Evolutionary conservation across 768 basidiomycete genomes (phyloP), one percentile per base, ranked within the genome.

Genomic region (Russula sp.): DNA sequence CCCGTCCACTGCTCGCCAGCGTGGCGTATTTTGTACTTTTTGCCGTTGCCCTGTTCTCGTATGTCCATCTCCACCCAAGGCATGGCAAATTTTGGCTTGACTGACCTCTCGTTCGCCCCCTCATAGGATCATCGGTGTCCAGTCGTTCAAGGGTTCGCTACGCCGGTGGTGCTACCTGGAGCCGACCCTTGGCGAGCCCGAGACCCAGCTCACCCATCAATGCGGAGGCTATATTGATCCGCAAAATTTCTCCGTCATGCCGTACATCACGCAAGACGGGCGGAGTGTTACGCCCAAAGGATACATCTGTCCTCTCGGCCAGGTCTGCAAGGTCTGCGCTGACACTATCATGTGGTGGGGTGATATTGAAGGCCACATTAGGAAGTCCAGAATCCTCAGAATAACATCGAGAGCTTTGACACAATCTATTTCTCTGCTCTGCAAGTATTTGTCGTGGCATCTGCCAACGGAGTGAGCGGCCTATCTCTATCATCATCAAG

Each of bases 1-100:
- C 95, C 0, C 83, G 87, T 27, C 94, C 95, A 0, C 77, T 97
- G n/a, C 82, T 98, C 9, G 84, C 93, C 5, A 88, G 87, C 61
- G 94, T 98, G 5, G 84, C 93, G 0, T 90, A 91, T 72, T 98
- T 98, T 71, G 89, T 97, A 16, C 66, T 94, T 22, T 98, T 98
- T 69, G 94, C 94, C 0, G 87, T 94, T 77, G 75, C 85, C 13
- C 70, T 98, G 6, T 97, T 98, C 74, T 92, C 91, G 89, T 91
- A 62, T 69, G 87, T 77, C 27, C 16, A 13, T 55, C 42, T 47
- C n/a, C 31, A 13, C 40, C 11, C 47, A 53, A 16, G 40, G 13
- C 11, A 20, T 22, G 27, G 27, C 27, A 27, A 27, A 27, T 27
- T 27, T 13, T 27, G 44, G 39, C 55, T 54, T 64, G 60, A 22